These are phyloP conservation scores for Talaromyces proteolyticus DNA, from an alignment of 495 filamentous ascomycete species.

Conservation along the genomic window DNA sequence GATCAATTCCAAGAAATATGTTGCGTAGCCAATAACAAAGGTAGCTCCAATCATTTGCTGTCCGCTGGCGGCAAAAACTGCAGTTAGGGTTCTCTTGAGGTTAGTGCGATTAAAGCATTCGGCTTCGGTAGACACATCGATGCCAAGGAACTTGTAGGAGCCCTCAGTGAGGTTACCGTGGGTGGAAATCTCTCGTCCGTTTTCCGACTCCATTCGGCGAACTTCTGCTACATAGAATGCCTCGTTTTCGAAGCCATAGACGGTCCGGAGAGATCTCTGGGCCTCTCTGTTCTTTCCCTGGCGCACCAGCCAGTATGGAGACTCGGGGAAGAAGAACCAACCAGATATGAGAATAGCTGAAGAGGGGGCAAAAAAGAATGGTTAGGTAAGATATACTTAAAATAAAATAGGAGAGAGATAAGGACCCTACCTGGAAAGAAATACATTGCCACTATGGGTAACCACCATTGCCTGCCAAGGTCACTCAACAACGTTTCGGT, in stretches of 20 bases:
- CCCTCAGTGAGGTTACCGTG: constrained; percentile 1
- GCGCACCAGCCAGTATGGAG: constrained; percentile 17
- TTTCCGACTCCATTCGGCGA: constrained; percentile 11
- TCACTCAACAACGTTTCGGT: neutral
- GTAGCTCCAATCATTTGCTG: constrained; percentile 17
- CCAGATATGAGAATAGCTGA: constrained; percentile 12
- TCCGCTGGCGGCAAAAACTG: constrained; percentile 14
- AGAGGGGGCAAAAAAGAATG: neutral
- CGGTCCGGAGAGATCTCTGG: constrained; percentile 6
- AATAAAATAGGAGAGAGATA: neutral
- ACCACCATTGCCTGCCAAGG: constrained; percentile 16
- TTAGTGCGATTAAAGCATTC: constrained; percentile 14
- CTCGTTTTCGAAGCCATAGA: constrained; percentile 13
- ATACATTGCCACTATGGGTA: constrained; percentile 17
- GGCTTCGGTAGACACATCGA: constrained; percentile 8
- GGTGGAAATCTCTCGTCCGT: neutral
- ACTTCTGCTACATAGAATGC: constrained; percentile 12
- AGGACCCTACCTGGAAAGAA: constrained; percentile 13
- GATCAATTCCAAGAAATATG: constrained; percentile 18
- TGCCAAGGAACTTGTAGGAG: constrained; percentile 7
- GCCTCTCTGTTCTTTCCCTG: constrained; percentile 4
- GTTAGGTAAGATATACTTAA: neutral
- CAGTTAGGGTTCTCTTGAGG: constrained; percentile 16
- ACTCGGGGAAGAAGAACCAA: constrained; percentile 17
- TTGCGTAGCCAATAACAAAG: constrained; percentile 18